These are phyloP conservation scores for Eucalyptus tenuipes DNA, from an alignment of 345 rosid genomes.

Conservation along the genomic window DNA sequence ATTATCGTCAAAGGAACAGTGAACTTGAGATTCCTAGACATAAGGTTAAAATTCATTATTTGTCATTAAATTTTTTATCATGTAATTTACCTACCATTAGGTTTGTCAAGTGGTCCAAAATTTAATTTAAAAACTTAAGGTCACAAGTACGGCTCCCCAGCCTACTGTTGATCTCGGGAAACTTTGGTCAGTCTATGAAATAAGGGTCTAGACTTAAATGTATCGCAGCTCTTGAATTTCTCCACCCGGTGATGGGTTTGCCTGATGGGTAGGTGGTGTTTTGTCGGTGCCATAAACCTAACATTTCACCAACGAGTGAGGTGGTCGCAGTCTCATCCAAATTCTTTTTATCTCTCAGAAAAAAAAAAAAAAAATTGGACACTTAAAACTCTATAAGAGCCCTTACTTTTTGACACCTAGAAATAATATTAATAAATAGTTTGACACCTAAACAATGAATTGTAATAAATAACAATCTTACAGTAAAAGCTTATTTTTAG, in stretches of 20 bases:
- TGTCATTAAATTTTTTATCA: not conserved
- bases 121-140: not conserved
- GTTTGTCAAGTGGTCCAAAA: not conserved
- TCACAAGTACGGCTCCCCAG: not conserved
- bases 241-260: rapidly evolving
- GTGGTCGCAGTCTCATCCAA: not conserved
- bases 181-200: not conserved
- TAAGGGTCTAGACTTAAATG: not conserved
- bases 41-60: not conserved
- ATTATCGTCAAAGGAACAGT: not conserved
- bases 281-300: not conserved
- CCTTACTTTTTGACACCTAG: not conserved
- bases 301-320: not conserved
- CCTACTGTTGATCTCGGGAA: not conserved
- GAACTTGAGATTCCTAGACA: not conserved
- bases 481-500: too few relatives aligned
- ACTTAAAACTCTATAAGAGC: not conserved
- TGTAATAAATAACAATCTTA: too few relatives aligned
- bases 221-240: not conserved
- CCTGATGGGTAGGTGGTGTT: rapidly evolving
- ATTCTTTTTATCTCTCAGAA: not conserved
- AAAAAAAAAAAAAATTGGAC: too few relatives aligned
- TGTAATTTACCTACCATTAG: rapidly evolving
- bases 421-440: not conserved
- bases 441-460: not conserved